A percentile compares a stretch with the other conserved stretches of the same genome.
Conservation (phyloP, 108 stramenopile genomes). For the Mediolabrus comicus region DNA sequence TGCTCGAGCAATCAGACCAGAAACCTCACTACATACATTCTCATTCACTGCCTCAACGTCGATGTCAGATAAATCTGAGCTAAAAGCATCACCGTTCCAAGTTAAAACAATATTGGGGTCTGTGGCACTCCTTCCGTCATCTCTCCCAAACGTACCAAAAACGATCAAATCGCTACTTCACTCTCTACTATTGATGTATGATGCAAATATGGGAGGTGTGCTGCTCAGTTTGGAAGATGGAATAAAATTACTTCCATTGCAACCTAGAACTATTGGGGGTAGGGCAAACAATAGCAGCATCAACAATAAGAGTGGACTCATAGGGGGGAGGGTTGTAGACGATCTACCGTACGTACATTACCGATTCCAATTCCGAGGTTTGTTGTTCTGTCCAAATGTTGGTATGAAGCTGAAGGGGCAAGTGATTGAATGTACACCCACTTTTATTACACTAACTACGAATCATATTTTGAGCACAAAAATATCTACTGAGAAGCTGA, state of each 20-base stretch:
- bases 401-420: constrained; percentile 52
- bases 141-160: constrained; percentile 21
- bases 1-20: not conserved
- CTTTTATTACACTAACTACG: constrained; percentile 41
- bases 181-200: constrained; percentile 39
- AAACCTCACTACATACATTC: constrained; percentile 4
- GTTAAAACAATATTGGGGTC: constrained; percentile 39
- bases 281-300: not conserved
- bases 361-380: constrained; percentile 31
- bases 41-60: constrained; percentile 10
- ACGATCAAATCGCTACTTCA: constrained; percentile 29
- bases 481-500: constrained; percentile 44
- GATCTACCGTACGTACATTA: constrained; percentile 47
- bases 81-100: constrained; percentile 27
- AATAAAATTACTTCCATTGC: constrained; percentile 25
- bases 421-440: constrained; percentile 43
- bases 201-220: constrained; percentile 41
- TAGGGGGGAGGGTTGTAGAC: constrained; percentile 43
- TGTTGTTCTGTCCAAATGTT: constrained; percentile 42
- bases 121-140: constrained; percentile 44
- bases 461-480: constrained; percentile 45
- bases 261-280: not conserved
- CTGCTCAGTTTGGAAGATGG: constrained; percentile 38
- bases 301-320: not conserved
- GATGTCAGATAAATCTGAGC: not conserved